Evolutionary conservation across 2,329 filamentous ascomycete genomes (phyloP).

Genomic region (Plectosphaerella sp.): DNA sequence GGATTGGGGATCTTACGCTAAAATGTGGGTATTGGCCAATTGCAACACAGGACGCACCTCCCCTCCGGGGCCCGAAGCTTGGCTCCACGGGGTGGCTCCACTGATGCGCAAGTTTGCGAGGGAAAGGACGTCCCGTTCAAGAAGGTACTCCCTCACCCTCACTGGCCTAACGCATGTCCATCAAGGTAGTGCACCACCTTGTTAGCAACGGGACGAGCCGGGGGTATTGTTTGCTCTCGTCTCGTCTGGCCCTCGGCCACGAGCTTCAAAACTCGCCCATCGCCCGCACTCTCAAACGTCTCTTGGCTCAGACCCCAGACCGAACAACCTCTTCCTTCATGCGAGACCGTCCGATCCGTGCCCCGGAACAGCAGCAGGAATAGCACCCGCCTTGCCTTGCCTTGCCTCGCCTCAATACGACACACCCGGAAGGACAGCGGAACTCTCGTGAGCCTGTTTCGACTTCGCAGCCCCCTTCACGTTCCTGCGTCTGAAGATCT

Average conservation of each 20-base stretch:
- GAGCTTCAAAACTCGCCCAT: background rate
- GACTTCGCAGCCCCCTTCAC: background rate
- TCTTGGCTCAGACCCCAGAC: slow-evolving; percentile 1
- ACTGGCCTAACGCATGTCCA: background rate
- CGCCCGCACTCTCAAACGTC: slow-evolving; percentile 3
- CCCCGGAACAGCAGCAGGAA: background rate
- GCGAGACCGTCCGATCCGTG: background rate
- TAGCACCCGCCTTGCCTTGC: background rate
- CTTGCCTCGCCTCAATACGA: background rate
- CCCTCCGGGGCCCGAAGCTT: background rate
- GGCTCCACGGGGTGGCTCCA: background rate
- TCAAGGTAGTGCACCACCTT: background rate
- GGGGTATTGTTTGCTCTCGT: background rate
- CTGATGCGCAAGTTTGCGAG: background rate
- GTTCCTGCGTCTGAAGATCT: slow-evolving; percentile 12
- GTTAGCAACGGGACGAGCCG: background rate
- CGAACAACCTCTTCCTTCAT: slow-evolving; percentile 1
- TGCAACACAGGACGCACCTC: background rate
- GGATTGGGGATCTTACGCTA: background rate
- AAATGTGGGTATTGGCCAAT: background rate
- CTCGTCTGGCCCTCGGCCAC: background rate
- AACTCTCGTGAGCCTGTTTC: slow-evolving; percentile 1
- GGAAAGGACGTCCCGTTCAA: background rate
- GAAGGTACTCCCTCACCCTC: background rate
- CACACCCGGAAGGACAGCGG: background rate